phyloP scores from a whole-genome alignment of 1,284 basidiomycete species.

The Cryptococcus sp. region DNA sequence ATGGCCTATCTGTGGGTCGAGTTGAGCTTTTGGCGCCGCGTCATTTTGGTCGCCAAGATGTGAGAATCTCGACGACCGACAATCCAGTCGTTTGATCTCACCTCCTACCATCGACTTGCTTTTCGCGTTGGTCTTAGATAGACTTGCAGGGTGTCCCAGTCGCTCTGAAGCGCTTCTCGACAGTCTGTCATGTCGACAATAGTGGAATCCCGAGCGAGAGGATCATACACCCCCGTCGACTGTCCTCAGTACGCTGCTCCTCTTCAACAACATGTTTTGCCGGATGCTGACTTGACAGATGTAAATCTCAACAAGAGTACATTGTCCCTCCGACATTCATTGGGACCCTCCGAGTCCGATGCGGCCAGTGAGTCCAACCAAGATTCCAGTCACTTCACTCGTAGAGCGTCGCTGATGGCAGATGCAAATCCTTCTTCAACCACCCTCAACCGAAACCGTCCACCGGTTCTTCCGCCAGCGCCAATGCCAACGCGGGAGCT shows the following conservation, averaged over 20 bases:
- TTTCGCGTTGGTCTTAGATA: too few relatives aligned
- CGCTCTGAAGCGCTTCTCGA: too few relatives aligned
- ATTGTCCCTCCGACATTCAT: constrained; percentile 61
- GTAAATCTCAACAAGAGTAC: constrained; percentile 65
- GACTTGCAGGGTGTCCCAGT: too few relatives aligned
- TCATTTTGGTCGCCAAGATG: too few relatives aligned
- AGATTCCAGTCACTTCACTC: too few relatives aligned
- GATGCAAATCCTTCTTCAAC: constrained; percentile 28
- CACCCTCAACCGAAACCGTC: constrained; percentile 39
- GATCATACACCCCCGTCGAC: constrained; percentile 38
- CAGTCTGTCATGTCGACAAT: constrained; percentile 40
- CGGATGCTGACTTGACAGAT: constrained; percentile 43
- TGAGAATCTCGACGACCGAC: too few relatives aligned
- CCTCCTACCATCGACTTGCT: too few relatives aligned
- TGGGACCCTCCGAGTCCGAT: constrained; percentile 63
- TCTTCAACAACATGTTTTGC: too few relatives aligned
- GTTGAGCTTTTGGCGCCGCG: too few relatives aligned
- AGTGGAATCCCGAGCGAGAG: constrained; percentile 42
- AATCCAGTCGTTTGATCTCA: too few relatives aligned
- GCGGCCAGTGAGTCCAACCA: constrained; percentile 57
- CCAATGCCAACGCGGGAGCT: constrained; percentile 2
- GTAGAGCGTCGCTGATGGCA: constrained; percentile 40
- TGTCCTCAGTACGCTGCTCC: constrained; percentile 47
- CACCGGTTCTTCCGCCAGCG: background rate
- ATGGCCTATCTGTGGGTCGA: too few relatives aligned